Percentiles rank a stretch among this genome's conserved stretches.
Conservation (phyloP, 2,329 filamentous ascomycete species). For the Lachnellula subtilissima region DNA sequence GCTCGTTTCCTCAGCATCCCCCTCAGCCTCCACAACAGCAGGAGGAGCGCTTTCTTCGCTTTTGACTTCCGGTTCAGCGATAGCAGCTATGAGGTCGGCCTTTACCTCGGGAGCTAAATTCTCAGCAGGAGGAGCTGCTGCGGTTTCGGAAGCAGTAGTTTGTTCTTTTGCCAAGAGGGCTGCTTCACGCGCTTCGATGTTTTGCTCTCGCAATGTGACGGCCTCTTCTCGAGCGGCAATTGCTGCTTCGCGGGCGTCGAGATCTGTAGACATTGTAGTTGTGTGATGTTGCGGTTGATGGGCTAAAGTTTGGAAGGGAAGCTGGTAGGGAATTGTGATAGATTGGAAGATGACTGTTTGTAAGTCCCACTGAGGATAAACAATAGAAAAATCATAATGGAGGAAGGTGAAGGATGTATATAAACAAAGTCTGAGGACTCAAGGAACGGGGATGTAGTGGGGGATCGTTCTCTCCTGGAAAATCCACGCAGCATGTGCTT, state of each 20-base stretch:
- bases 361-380: neutral
- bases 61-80: neutral
- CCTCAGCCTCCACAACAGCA: too few species aligned
- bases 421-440: neutral
- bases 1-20: neutral
- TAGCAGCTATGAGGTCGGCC: neutral
- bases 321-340: neutral
- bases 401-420: neutral
- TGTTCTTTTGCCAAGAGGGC: slow-evolving; percentile 1
- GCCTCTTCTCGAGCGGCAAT: slow-evolving; percentile 6
- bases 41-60: neutral
- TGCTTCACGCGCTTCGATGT: slow-evolving; percentile 5
- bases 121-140: neutral
- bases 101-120: neutral
- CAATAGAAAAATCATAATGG: neutral
- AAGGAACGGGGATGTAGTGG: neutral
- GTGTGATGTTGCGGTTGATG: neutral
- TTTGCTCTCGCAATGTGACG: neutral
- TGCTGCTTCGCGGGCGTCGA: slow-evolving; percentile 9
- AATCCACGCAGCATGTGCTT: neutral
- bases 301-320: neutral
- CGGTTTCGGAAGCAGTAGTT: neutral
- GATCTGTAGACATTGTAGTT: slow-evolving; percentile 5
- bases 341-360: neutral
- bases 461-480: neutral